A percentile compares a stretch with the other conserved stretches of the same genome.
phyloP scores from a whole-genome alignment of 106 monocot species.

The Acanthochlamys bracteata region DNA sequence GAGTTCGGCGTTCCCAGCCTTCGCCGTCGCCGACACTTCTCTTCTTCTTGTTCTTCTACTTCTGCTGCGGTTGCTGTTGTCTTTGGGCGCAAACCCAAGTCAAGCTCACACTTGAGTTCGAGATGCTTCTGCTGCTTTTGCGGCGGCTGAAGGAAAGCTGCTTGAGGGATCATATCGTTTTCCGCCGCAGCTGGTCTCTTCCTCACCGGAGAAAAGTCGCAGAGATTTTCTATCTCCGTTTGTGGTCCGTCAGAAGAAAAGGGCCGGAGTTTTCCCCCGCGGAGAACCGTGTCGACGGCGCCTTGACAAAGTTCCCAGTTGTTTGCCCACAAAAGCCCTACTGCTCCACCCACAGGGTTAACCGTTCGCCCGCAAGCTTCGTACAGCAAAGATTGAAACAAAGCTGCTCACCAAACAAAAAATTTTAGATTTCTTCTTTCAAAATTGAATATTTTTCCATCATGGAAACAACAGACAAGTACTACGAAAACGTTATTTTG shows the following conservation, averaged over 20 bases:
- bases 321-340: conserved; percentile 54
- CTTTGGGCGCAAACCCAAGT: conserved; percentile 17
- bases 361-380: conserved; percentile 13
- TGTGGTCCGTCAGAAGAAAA: neutral
- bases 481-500: neutral
- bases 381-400: conserved; percentile 40
- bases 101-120: conserved; percentile 12
- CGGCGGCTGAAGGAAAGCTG: neutral
- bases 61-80: neutral
- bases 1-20: conserved; percentile 26
- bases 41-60: neutral
- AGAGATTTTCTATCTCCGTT: conserved; percentile 9
- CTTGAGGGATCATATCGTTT: neutral
- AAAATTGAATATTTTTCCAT: too few relatives aligned
- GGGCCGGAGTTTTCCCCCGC: conserved; percentile 37
- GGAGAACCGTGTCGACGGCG: conserved; percentile 60
- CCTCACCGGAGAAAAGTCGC: neutral
- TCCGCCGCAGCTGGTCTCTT: neutral
- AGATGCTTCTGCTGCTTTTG: neutral
- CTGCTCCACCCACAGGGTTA: conserved; percentile 71
- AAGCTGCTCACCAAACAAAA: conserved; percentile 16
- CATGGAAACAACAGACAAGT: neutral
- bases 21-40: neutral
- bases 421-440: too few relatives aligned
- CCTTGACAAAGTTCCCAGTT: conserved; percentile 69